phyloP scores from a whole-genome alignment of 2,329 filamentous ascomycete species.

The Elsinoe arachidis region DNA sequence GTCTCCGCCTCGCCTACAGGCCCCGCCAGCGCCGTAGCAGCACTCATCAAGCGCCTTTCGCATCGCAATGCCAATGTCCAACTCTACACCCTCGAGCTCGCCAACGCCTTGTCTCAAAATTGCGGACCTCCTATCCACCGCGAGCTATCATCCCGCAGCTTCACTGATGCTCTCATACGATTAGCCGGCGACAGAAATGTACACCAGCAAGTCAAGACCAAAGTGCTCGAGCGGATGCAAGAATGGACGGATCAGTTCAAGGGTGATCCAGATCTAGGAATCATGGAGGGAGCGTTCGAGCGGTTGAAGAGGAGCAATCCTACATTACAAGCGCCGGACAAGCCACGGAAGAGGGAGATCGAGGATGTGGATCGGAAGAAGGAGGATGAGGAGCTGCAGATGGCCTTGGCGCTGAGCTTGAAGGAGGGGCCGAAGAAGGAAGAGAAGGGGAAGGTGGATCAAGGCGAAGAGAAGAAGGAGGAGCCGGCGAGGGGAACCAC shows the following conservation, averaged over 20 bases:
- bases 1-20: slow-evolving; percentile 28
- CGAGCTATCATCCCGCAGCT: slow-evolving; percentile 81
- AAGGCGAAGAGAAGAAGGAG: slow-evolving; percentile 33
- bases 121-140: slow-evolving; percentile 80
- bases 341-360: slow-evolving; percentile 85
- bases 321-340: slow-evolving; percentile 80
- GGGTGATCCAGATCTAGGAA: slow-evolving; percentile 80
- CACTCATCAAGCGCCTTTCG: slow-evolving; percentile 83
- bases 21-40: slow-evolving; percentile 55
- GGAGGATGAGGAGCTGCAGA: slow-evolving; percentile 94
- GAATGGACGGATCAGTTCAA: slow-evolving; percentile 95
- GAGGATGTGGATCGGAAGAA: slow-evolving; percentile 85
- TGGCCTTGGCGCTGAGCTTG: slow-evolving; percentile 85
- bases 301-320: slow-evolving; percentile 71
- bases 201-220: slow-evolving; percentile 90
- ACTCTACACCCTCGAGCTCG: slow-evolving; percentile 88
- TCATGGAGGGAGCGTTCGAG: slow-evolving; percentile 93
- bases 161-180: slow-evolving; percentile 86
- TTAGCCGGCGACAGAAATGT: slow-evolving; percentile 90
- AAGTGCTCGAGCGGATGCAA: slow-evolving; percentile 93
- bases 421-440: slow-evolving; percentile 59
- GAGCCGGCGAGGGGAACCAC: slow-evolving; percentile 63
- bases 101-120: slow-evolving; percentile 85
- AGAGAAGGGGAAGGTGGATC: slow-evolving; percentile 29
- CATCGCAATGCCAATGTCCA: slow-evolving; percentile 95